Conservation (phyloP, 306 rosid genomes). For the Casuarina equisetifolia region DNA sequence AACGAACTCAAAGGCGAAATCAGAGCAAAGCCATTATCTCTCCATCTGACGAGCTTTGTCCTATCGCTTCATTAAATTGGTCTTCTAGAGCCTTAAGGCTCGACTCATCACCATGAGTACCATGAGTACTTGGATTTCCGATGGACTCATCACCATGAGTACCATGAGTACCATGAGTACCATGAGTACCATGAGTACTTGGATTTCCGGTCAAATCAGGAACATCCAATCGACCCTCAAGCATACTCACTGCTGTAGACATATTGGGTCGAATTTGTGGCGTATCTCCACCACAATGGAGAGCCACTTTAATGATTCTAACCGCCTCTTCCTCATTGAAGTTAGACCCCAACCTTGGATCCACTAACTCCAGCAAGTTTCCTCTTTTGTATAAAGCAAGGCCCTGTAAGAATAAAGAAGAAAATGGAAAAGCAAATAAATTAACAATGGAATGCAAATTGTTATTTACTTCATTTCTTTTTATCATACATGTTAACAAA, state of each 20-base stretch:
- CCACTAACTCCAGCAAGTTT: conserved; percentile 49
- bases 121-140: too few relatives aligned
- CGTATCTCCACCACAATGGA: conserved; percentile 44
- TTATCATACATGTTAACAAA: not conserved
- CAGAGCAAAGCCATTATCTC: too few relatives aligned
- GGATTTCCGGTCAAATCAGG: too few relatives aligned
- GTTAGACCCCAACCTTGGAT: conserved; percentile 47
- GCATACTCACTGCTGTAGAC: conserved; percentile 69
- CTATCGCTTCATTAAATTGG: too few relatives aligned
- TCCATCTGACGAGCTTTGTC: too few relatives aligned
- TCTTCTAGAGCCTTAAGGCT: too few relatives aligned
- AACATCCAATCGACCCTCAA: conserved; percentile 37
- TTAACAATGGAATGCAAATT: not conserved
- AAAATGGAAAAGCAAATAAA: not conserved
- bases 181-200: too few relatives aligned
- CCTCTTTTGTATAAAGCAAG: conserved; percentile 31
- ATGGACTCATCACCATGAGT: too few relatives aligned
- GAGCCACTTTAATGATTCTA: conserved; percentile 50
- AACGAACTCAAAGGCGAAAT: too few relatives aligned
- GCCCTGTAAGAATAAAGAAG: conserved; percentile 11
- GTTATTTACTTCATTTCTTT: not conserved
- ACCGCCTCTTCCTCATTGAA: conserved; percentile 44
- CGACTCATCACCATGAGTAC: too few relatives aligned
- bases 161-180: too few relatives aligned
- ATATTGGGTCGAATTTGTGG: conserved; percentile 52